A percentile compares a stretch with the other conserved stretches of the same genome.
Conservation (phyloP, 441 rosid genomes). For the Kokia cookei region DNA sequence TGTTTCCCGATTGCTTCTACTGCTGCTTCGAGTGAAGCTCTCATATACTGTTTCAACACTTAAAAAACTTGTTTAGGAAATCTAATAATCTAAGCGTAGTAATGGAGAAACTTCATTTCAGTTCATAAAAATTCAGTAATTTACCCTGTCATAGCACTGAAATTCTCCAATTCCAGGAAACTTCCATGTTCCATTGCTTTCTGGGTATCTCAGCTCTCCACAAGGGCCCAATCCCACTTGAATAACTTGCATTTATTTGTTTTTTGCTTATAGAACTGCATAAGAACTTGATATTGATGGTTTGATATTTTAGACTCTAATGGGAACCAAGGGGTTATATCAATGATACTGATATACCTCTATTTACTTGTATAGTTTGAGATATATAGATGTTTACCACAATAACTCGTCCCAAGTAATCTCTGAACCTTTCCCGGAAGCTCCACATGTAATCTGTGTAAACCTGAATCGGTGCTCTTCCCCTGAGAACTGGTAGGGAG, state of each 20-base stretch:
- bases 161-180: constrained; percentile 95
- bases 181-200: constrained; percentile 87
- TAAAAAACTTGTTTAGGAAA: constrained; percentile 2
- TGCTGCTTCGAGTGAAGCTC: constrained; percentile 68
- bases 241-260: constrained; percentile 11
- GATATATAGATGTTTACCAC: constrained; percentile 39
- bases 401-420: constrained; percentile 58
- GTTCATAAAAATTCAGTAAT: background rate
- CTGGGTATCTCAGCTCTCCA: constrained; percentile 90
- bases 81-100: background rate
- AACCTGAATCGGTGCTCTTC: constrained; percentile 89
- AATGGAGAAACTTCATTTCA: background rate
- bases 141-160: constrained; percentile 92
- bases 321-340: no score
- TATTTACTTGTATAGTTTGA: no score
- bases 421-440: constrained; percentile 67
- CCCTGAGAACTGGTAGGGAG: constrained; percentile 60
- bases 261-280: background rate
- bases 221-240: constrained; percentile 99
- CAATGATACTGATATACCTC: no score
- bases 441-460: constrained; percentile 88
- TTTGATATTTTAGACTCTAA: no score
- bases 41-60: constrained; percentile 64
- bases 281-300: background rate
- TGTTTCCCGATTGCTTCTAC: constrained; percentile 58